A percentile compares a stretch with the other conserved stretches of the same genome.
Conservation (phyloP, 352 stramenopile species). For the Phytophthora fragariae region DNA sequence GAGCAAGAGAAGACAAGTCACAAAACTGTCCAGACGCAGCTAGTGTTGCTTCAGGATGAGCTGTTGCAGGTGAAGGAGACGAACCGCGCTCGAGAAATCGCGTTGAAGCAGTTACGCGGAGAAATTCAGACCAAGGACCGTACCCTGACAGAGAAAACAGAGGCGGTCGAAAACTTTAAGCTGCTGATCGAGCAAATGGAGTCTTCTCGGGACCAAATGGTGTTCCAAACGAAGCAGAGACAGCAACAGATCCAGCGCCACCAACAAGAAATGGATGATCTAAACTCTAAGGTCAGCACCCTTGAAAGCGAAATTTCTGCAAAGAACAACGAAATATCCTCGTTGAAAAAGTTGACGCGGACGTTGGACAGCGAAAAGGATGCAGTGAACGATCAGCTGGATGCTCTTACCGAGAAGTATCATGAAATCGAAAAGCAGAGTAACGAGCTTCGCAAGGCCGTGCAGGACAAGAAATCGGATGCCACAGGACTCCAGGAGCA, state of each 20-base stretch:
- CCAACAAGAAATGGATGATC: constrained; percentile 59
- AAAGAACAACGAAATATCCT: constrained; percentile 59
- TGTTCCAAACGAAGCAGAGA: constrained; percentile 81
- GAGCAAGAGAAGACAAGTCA: constrained; percentile 72
- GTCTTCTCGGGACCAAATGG: constrained; percentile 78
- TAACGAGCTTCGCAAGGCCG: constrained; percentile 46
- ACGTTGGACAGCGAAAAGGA: constrained; percentile 83
- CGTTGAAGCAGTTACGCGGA: constrained; percentile 64
- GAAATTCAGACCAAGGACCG: constrained; percentile 66
- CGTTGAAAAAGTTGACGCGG: constrained; percentile 74
- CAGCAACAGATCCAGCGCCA: constrained; percentile 71
- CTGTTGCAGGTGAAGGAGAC: constrained; percentile 61
- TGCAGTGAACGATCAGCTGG: constrained; percentile 68
- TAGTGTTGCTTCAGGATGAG: constrained; percentile 68
- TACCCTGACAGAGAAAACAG: constrained; percentile 68
- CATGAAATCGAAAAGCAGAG: constrained; percentile 67
- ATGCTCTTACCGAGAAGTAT: constrained; percentile 76
- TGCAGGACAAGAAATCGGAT: constrained; percentile 44
- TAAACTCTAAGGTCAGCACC: constrained; percentile 56
- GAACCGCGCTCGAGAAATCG: constrained; percentile 60
- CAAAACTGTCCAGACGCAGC: constrained; percentile 65
- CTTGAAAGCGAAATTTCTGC: constrained; percentile 53
- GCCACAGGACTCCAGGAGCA: constrained; percentile 64
- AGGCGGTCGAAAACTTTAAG: constrained; percentile 73
- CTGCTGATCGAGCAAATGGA: constrained; percentile 87